A percentile compares a stretch with the other conserved stretches of the same genome.
Conservation (phyloP, 768 basidiomycete species). For the Leccinum subgranulosum region DNA sequence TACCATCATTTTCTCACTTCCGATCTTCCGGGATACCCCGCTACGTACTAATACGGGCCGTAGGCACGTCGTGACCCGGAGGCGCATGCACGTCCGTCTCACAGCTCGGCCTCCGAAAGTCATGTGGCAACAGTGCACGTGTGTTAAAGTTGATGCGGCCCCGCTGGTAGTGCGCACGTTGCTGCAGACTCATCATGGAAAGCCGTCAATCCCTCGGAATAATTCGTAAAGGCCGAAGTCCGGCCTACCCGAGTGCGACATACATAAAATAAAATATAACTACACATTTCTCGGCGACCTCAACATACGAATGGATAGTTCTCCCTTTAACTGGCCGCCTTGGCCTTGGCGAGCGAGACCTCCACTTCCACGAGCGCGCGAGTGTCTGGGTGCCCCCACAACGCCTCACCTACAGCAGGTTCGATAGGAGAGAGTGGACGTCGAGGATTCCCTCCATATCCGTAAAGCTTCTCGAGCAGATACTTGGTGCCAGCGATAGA, state of each 20-base stretch:
- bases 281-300: neutral
- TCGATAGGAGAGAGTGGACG: constrained; percentile 72
- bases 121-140: neutral
- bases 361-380: constrained; percentile 67
- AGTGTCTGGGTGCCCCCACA: constrained; percentile 75
- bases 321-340: constrained; percentile 18
- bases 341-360: constrained; percentile 47
- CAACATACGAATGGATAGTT: neutral
- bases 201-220: neutral
- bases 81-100: neutral
- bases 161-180: neutral
- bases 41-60: neutral
- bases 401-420: constrained; percentile 47
- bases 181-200: neutral
- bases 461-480: constrained; percentile 67
- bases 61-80: neutral
- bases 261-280: neutral
- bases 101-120: constrained; percentile 8
- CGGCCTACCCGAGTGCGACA: neutral
- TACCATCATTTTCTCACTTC: neutral
- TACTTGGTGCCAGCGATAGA: constrained; percentile 85
- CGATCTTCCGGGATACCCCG: constrained; percentile 12
- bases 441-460: constrained; percentile 80
- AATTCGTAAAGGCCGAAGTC: neutral
- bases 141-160: neutral